phyloP scores from a whole-genome alignment of 2,329 filamentous ascomycete species.

The Apiospora sp. region DNA sequence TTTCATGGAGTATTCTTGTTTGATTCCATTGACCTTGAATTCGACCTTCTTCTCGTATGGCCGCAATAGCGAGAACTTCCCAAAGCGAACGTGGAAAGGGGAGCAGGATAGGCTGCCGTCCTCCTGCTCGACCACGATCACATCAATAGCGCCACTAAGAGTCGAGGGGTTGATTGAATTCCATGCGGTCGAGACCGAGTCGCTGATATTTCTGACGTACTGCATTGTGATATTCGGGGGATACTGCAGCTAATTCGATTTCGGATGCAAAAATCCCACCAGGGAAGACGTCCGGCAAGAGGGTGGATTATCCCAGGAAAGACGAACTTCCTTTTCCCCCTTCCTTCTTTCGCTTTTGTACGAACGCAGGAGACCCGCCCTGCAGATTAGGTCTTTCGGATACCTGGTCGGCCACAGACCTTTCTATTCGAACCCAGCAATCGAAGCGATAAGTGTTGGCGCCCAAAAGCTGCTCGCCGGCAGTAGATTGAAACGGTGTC shows the following conservation, averaged over 20 bases:
- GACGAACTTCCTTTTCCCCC: neutral
- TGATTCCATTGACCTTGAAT: conserved; percentile 91
- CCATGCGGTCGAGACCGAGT: conserved; percentile 97
- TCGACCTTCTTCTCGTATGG: conserved; percentile 99
- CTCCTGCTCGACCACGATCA: conserved; percentile 96
- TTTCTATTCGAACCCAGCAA: neutral
- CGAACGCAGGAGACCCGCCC: neutral
- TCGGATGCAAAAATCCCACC: neutral
- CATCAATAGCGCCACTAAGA: conserved; percentile 96
- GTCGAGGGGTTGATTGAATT: conserved; percentile 99
- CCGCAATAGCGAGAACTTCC: conserved; percentile 94
- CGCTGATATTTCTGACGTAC: conserved; percentile 95
- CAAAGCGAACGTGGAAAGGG: conserved; percentile 97
- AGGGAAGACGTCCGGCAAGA: conserved; percentile 1
- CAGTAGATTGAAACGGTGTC: neutral
- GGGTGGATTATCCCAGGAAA: neutral
- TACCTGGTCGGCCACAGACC: neutral
- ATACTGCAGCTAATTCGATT: neutral
- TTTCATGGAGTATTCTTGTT: conserved; percentile 97
- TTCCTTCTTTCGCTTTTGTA: neutral
- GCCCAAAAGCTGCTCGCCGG: conserved; percentile 1
- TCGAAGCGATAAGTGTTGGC: neutral
- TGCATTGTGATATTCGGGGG: conserved; percentile 70
- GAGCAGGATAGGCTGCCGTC: conserved; percentile 91
- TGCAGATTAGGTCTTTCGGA: neutral